Evolutionary conservation across 331 rosid species (phyloP).

Genomic region (Malus hybrid): DNA sequence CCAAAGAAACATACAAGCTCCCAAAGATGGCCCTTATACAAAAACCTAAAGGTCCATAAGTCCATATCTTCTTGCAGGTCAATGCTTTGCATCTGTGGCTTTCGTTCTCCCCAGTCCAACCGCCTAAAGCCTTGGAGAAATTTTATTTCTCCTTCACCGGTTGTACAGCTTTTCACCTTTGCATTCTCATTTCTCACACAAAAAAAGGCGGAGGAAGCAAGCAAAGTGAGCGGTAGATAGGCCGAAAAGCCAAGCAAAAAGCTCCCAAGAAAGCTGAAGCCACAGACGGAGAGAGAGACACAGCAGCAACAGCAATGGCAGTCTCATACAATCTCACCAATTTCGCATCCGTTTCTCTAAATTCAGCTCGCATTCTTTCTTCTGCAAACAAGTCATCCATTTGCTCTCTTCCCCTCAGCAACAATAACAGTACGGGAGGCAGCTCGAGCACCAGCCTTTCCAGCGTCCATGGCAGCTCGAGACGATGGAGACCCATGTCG

Average conservation of each 20-base stretch:
- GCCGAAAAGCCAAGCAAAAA: neutral
- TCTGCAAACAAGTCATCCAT: constrained; percentile 20
- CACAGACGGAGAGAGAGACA: neutral
- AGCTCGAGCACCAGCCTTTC: neutral
- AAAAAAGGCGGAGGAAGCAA: neutral
- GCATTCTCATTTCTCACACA: too few species aligned
- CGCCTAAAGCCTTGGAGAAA: neutral
- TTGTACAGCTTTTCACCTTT: too few species aligned
- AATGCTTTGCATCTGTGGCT: neutral
- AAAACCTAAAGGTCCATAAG: neutral
- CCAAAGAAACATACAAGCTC: neutral
- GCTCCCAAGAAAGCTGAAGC: constrained; percentile 17
- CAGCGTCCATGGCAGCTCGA: constrained; percentile 14
- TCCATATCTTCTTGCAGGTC: neutral
- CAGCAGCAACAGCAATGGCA: constrained; percentile 32
- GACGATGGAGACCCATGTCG: constrained; percentile 16
- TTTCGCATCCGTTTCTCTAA: constrained; percentile 20
- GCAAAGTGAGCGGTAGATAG: neutral
- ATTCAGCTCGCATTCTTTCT: constrained; percentile 32
- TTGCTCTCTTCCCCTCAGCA: constrained; percentile 18
- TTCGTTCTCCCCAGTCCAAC: neutral
- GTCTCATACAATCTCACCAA: constrained; percentile 24
- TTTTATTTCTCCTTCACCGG: too few species aligned
- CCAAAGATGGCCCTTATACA: too few species aligned
- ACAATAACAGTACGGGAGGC: constrained; percentile 9